These are phyloP conservation scores for Lanmaoa rubissima DNA, from an alignment of 768 basidiomycete species.

Conservation along the genomic window DNA sequence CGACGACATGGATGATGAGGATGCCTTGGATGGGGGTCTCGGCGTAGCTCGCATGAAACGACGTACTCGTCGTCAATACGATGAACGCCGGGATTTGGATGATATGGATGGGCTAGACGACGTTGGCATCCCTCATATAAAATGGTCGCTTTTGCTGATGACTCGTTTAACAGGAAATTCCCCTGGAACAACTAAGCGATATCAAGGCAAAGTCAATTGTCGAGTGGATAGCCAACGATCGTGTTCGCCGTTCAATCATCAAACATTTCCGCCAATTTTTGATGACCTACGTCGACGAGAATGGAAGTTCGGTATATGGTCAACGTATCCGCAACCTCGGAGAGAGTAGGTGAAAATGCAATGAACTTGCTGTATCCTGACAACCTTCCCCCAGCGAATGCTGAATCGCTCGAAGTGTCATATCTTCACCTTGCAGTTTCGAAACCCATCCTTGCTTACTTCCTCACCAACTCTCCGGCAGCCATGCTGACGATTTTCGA, in stretches of 20 bases:
- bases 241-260: conserved; percentile 86
- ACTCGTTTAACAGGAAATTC: conserved; percentile 66
- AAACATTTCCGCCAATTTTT: conserved; percentile 94
- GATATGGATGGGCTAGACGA: conserved; percentile 90
- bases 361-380: conserved; percentile 11
- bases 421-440: conserved; percentile 92
- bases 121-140: conserved; percentile 42
- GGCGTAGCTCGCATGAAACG: conserved; percentile 70
- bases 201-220: conserved; percentile 97
- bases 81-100: conserved; percentile 87
- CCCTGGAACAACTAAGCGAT: conserved; percentile 93
- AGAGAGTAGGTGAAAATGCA: conserved; percentile 63
- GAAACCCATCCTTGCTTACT: conserved; percentile 95
- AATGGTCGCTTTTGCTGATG: conserved; percentile 14
- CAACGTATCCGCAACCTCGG: conserved; percentile 90
- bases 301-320: conserved; percentile 90
- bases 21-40: conserved; percentile 66
- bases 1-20: conserved; percentile 77
- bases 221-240: conserved; percentile 95
- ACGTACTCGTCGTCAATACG: conserved; percentile 87
- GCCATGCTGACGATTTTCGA: conserved; percentile 95
- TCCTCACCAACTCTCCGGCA: conserved; percentile 91
- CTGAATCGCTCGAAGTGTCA: conserved; percentile 96
- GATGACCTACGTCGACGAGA: conserved; percentile 93
- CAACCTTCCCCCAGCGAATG: conserved; percentile 62